phyloP scores from a whole-genome alignment of 371 early-diverging fungal genomes.

The Mortierella sp. region DNA sequence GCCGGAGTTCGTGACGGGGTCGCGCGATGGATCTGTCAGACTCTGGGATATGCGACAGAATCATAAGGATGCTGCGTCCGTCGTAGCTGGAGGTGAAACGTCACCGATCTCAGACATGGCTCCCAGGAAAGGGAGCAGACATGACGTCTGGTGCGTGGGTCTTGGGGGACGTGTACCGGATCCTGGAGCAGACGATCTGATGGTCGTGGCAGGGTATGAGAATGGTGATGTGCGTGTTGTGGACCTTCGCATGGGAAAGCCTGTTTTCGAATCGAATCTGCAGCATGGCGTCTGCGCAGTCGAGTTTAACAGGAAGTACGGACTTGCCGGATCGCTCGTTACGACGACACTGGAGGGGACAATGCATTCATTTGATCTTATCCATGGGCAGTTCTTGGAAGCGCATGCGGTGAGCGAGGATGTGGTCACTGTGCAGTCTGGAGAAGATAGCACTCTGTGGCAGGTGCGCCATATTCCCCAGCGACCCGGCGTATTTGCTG shows the following conservation, averaged over 20 bases:
- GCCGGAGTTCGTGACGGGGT: constrained; percentile 81
- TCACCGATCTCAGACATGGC: constrained; percentile 71
- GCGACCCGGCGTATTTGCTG: constrained; percentile 65
- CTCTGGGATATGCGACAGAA: constrained; percentile 85
- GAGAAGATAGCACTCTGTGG: constrained; percentile 79
- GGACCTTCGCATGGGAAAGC: constrained; percentile 70
- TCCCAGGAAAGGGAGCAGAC: constrained; percentile 58
- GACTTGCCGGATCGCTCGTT: constrained; percentile 59
- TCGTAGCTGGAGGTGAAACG: neutral
- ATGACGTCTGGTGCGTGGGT: constrained; percentile 84
- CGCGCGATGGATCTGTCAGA: constrained; percentile 83
- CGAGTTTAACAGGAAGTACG: constrained; percentile 66
- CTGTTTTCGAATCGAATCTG: constrained; percentile 80
- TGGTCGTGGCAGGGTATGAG: constrained; percentile 81
- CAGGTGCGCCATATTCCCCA: constrained; percentile 77
- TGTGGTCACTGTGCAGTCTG: constrained; percentile 43
- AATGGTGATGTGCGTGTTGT: constrained; percentile 84
- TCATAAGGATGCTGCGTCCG: constrained; percentile 6
- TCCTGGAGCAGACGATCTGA: constrained; percentile 57
- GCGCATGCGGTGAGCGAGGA: constrained; percentile 9
- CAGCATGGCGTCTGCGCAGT: constrained; percentile 78
- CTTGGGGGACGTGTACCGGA: constrained; percentile 55
- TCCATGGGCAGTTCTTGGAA: constrained; percentile 9
- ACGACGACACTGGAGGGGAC: constrained; percentile 66
- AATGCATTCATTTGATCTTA: constrained; percentile 27